Percentiles rank a stretch among this genome's conserved stretches.
These are phyloP conservation scores for Leishmania aethiopica DNA, from an alignment of 208 protist genomes.

Conservation along the genomic window DNA sequence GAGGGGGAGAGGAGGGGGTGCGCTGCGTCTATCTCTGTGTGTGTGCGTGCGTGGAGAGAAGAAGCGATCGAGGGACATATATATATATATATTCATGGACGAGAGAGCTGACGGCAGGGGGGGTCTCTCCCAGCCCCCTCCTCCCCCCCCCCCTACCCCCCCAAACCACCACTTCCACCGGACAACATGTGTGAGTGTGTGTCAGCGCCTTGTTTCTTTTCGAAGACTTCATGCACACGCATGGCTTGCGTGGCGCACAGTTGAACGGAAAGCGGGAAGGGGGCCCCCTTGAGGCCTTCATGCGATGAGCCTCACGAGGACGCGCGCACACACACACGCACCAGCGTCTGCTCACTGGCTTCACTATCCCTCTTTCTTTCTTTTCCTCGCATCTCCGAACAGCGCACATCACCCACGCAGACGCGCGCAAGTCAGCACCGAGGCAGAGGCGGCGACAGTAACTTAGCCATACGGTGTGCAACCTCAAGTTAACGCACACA, in stretches of 20 bases:
- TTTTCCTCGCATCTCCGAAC: no score
- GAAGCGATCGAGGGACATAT: background rate
- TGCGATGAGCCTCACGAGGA: background rate
- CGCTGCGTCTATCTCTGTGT: background rate
- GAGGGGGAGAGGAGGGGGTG: background rate
- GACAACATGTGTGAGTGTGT: no score
- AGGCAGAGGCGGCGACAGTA: background rate
- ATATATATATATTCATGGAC: background rate
- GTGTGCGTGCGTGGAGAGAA: background rate
- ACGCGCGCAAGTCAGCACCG: background rate
- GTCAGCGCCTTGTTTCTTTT: no score
- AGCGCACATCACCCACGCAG: background rate
- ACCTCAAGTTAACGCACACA: background rate
- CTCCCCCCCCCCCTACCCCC: background rate
- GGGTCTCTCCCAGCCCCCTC: background rate
- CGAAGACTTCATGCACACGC: background rate
- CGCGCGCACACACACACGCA: background rate
- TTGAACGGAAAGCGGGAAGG: background rate
- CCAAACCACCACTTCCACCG: background rate
- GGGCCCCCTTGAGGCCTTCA: background rate
- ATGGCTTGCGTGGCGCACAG: background rate
- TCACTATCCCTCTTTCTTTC: background rate
- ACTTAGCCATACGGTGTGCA: background rate
- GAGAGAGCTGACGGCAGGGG: no score
- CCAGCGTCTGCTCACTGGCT: background rate